Evolutionary conservation across 805 yeast species (phyloP).

Genomic region (Scheffersomyces spartinae): DNA sequence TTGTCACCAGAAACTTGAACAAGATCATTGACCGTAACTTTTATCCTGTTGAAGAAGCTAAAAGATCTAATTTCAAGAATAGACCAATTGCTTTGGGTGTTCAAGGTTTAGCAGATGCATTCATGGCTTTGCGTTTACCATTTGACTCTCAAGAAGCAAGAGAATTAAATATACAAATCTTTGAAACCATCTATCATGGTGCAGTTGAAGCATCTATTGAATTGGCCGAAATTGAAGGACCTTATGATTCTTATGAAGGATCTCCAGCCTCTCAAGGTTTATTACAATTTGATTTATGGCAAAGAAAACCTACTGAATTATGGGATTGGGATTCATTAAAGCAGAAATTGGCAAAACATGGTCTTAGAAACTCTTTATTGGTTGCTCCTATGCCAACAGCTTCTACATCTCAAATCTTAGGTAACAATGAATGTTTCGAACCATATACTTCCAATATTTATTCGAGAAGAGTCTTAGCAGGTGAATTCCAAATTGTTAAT

Average conservation of each 20-base stretch:
- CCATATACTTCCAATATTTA: conserved; percentile 53
- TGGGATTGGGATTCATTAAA: conserved; percentile 51
- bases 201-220: conserved; percentile 47
- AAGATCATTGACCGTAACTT: conserved; percentile 44
- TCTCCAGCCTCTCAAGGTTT: conserved; percentile 51
- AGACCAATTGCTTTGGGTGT: conserved; percentile 57
- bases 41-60: conserved; percentile 47
- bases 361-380: conserved; percentile 46
- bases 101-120: conserved; percentile 51
- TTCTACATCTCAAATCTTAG: conserved; percentile 53
- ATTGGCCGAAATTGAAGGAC: conserved; percentile 39
- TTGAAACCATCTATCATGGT: conserved; percentile 51
- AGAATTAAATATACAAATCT: conserved; percentile 45
- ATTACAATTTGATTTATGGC: conserved; percentile 49
- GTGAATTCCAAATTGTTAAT: conserved; percentile 54
- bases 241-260: conserved; percentile 39
- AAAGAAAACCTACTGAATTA: conserved; percentile 45
- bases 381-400: conserved; percentile 63
- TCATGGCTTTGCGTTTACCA: conserved; percentile 43
- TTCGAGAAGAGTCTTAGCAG: conserved; percentile 51
- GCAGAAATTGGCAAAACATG: conserved; percentile 35
- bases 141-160: conserved; percentile 48
- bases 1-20: conserved; percentile 43
- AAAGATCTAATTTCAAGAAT: conserved; percentile 41
- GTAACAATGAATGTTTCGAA: conserved; percentile 52